These are phyloP conservation scores for Penicillium riverlandense DNA, from an alignment of 495 filamentous ascomycete species.

Conservation along the genomic window DNA sequence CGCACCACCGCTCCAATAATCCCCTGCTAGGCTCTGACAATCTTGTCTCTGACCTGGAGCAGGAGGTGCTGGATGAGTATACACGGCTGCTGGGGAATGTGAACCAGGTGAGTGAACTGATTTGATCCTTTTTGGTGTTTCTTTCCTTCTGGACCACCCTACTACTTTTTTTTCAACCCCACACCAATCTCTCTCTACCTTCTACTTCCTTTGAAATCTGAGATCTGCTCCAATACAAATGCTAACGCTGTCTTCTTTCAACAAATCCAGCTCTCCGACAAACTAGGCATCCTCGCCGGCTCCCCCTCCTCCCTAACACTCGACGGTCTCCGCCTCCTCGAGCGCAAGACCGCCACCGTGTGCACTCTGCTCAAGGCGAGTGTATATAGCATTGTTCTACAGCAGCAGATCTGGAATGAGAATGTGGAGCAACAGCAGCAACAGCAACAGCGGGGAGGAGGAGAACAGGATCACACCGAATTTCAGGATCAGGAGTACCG, in stretches of 20 bases:
- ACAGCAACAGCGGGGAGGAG: constrained; percentile 17
- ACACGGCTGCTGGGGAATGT: constrained; percentile 80
- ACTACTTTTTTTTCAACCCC: neutral
- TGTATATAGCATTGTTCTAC: constrained; percentile 95
- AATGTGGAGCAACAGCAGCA: constrained; percentile 35
- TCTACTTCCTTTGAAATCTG: neutral
- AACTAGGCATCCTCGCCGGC: constrained; percentile 29
- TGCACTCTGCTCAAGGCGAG: constrained; percentile 95
- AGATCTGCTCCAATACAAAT: no score
- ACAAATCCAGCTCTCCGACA: constrained; percentile 26
- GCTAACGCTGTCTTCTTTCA: no score
- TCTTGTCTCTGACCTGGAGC: constrained; percentile 65
- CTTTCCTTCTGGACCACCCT: neutral
- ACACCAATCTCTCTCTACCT: neutral
- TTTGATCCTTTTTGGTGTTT: constrained; percentile 1
- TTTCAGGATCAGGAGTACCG: constrained; percentile 24
- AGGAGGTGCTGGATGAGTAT: constrained; percentile 93
- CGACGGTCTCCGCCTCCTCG: constrained; percentile 78
- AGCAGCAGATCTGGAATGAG: constrained; percentile 82
- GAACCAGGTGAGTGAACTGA: constrained; percentile 58
- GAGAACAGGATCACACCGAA: constrained; percentile 14
- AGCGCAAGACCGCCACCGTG: constrained; percentile 88
- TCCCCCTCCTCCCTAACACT: constrained; percentile 28
- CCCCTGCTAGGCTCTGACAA: constrained; percentile 34
- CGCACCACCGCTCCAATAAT: constrained; percentile 20